Evolutionary conservation across 768 basidiomycete species (phyloP).

Genomic region (Cyclocybe cylindracea): DNA sequence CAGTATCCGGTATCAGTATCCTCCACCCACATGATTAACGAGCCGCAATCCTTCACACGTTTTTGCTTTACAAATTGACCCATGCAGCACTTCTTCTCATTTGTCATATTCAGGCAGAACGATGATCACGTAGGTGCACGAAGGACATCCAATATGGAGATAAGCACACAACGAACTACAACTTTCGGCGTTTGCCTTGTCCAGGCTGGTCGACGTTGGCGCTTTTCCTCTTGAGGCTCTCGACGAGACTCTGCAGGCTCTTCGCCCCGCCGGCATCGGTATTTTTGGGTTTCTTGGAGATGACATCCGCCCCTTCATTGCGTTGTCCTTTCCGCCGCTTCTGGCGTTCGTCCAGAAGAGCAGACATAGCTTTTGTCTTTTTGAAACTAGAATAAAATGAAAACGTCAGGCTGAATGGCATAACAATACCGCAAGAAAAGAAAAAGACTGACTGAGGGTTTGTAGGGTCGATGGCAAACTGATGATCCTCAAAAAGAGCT

Average conservation of each 20-base stretch:
- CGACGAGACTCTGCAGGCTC: slow-evolving; percentile 69
- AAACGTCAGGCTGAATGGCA: slow-evolving; percentile 6
- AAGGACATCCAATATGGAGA: not conserved
- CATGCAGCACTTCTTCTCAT: too few species aligned
- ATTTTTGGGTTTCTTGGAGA: slow-evolving; percentile 9
- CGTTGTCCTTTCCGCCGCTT: slow-evolving; percentile 51
- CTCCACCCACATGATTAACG: too few species aligned
- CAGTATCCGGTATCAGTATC: too few species aligned
- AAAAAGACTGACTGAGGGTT: slow-evolving; percentile 80
- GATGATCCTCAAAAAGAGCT: slow-evolving; percentile 83
- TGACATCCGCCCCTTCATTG: slow-evolving; percentile 14
- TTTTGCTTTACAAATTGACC: too few species aligned
- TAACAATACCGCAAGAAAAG: not conserved
- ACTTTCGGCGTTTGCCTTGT: slow-evolving; percentile 42
- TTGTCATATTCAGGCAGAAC: too few species aligned
- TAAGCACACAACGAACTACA: slow-evolving; percentile 16
- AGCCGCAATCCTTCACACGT: too few species aligned
- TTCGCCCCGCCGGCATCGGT: slow-evolving; percentile 18
- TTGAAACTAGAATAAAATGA: slow-evolving; percentile 63
- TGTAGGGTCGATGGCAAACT: slow-evolving; percentile 94
- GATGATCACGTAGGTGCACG: too few species aligned
- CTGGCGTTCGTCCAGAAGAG: slow-evolving; percentile 82
- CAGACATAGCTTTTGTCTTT: slow-evolving; percentile 89
- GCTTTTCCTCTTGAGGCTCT: slow-evolving; percentile 86
- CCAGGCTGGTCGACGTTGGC: slow-evolving; percentile 23